Base-by-base conservation (phyloP, 129 eudicot genomes). In the Chrysanthemum lavandulifolium region DNA sequence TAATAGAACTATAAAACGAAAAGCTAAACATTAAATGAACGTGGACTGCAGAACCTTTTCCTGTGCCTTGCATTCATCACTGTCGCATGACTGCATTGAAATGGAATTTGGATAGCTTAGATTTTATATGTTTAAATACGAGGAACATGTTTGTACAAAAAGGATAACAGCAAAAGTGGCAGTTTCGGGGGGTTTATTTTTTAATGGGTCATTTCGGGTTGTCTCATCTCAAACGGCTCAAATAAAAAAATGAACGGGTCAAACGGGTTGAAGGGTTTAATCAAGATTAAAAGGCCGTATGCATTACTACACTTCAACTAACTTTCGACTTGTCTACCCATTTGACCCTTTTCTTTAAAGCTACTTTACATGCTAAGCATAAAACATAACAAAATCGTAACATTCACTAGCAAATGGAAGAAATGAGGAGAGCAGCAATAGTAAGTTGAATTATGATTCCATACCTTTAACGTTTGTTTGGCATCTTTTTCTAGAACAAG, bases 1-100 rank as follows among this genome's bases (percentile, higher is more conserved):
- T 1, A 0, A 40, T 40, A 0, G 7, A 40, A 40, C 47, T 10
- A 40, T 40, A 40, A 40, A 66, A n/a, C n/a, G n/a, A n/a, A n/a
- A n/a, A n/a, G 56, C 68, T 49, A 71, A 13, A 18, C 61, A 31
- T 11, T 4, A 74, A 70, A n/a, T 66, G 56, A 71, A 68, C 3
- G 14, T 62, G 36, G 13, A 31, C 1, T 58, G 13, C 13, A 5
- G 67, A 49, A 94, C 98, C 98, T 82, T 82, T 86, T 90, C 55
- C 98, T 82, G 82, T 86, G 92, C 25, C 91, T 84, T 19, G 87
- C 86, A 78, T 94, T 94, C 98, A 94, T 94, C 61, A 94, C 67
- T 13, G 98, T 94, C 47, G 98, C 97, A 78, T 94, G 98, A 73
- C 98, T 94, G 93, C 91, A 84, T 73, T 71, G 4, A 18, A 84